These are phyloP conservation scores for Mycena olivaceomarginata DNA, from an alignment of 768 basidiomycete species.

Conservation along the genomic window DNA sequence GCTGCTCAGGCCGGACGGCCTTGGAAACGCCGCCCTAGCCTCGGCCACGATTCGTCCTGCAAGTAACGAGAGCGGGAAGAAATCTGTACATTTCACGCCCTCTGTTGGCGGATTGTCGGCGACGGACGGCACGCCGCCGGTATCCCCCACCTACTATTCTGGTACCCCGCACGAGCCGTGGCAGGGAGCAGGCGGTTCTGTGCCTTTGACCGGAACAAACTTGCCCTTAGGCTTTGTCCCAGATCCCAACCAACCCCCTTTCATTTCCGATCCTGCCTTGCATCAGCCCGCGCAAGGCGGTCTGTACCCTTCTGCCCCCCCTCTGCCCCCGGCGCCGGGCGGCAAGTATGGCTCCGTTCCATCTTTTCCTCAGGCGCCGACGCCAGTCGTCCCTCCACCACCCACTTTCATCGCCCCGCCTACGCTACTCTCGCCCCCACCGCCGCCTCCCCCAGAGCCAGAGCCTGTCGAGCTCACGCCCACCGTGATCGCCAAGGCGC, in stretches of 20 bases:
- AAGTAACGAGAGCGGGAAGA: slow-evolving; percentile 60
- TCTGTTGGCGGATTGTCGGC: slow-evolving; percentile 57
- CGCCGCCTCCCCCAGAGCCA: slow-evolving; percentile 51
- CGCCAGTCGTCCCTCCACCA: slow-evolving; percentile 53
- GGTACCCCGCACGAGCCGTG: slow-evolving; percentile 33
- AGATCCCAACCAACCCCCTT: slow-evolving; percentile 33
- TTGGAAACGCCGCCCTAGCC: background rate
- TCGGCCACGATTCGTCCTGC: slow-evolving; percentile 48
- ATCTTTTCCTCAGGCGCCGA: slow-evolving; percentile 39
- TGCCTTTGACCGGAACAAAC: slow-evolving; percentile 9
- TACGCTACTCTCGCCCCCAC: slow-evolving; percentile 46
- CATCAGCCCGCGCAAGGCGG: slow-evolving; percentile 24
- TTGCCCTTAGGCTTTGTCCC: slow-evolving; percentile 47
- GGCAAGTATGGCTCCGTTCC: slow-evolving; percentile 31
- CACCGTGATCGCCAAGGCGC: slow-evolving; percentile 80
- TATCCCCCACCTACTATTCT: slow-evolving; percentile 36
- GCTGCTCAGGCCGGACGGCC: slow-evolving; percentile 39
- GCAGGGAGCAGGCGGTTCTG: slow-evolving; percentile 8
- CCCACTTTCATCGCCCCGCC: slow-evolving; percentile 42
- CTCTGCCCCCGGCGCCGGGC: slow-evolving; percentile 31
- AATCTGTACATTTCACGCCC: slow-evolving; percentile 69
- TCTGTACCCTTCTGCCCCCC: slow-evolving; percentile 42
- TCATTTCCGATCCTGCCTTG: slow-evolving; percentile 18
- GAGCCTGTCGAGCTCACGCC: slow-evolving; percentile 73
- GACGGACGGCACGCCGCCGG: slow-evolving; percentile 33